Percentiles rank a stretch among this genome's conserved stretches.
Evolutionary conservation across 768 basidiomycete genomes (phyloP).

Genomic region (Termitomyces sp.): DNA sequence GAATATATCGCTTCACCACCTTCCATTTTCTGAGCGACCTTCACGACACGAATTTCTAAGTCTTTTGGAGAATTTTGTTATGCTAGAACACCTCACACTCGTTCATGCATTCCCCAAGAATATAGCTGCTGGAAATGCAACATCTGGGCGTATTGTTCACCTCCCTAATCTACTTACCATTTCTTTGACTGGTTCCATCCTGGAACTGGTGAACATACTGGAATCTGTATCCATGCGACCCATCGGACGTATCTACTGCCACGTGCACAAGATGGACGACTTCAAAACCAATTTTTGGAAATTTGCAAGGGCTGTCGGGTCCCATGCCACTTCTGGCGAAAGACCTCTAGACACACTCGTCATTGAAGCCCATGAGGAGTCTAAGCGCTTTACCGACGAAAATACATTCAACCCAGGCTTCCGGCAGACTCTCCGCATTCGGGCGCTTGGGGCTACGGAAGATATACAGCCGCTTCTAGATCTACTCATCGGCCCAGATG

Average conservation of each 20-base stretch:
- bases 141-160: conserved; percentile 16
- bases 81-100: conserved; percentile 30
- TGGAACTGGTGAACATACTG: conserved; percentile 25
- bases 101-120: conserved; percentile 28
- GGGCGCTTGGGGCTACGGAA: conserved; percentile 23
- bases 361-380: conserved; percentile 24
- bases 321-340: conserved; percentile 15
- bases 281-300: conserved; percentile 22
- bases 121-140: conserved; percentile 11
- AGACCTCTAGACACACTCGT: conserved; percentile 24
- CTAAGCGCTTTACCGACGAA: conserved; percentile 18
- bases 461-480: conserved; percentile 23
- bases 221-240: conserved; percentile 24
- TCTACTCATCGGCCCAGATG: conserved; percentile 24
- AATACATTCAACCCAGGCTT: conserved; percentile 23
- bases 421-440: conserved; percentile 28
- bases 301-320: conserved; percentile 21
- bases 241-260: conserved; percentile 19
- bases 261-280: conserved; percentile 24
- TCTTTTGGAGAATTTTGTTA: conserved; percentile 26
- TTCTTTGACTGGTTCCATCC: conserved; percentile 27
- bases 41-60: conserved; percentile 26
- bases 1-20: conserved; percentile 29
- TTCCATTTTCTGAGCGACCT: conserved; percentile 32
- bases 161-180: conserved; percentile 24